Evolutionary conservation across 495 filamentous ascomycete genomes (phyloP).

Genomic region (Trichoderma reesei): DNA sequence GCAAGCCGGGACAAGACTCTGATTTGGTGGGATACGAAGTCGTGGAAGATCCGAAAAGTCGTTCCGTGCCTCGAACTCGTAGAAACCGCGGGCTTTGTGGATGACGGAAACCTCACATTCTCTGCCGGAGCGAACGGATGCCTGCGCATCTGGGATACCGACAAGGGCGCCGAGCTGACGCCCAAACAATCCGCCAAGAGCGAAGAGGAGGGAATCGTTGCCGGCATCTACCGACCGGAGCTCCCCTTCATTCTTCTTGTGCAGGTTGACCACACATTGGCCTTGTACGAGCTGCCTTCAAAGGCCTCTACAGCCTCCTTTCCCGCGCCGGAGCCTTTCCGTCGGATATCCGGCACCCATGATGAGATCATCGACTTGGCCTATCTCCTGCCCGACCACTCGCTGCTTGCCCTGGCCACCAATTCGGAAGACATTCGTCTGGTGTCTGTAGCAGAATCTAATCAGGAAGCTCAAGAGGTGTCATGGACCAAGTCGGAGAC

Average conservation of each 20-base stretch:
- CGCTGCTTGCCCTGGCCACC: slow-evolving; percentile 79
- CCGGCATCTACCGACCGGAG: slow-evolving; percentile 52
- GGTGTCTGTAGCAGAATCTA: slow-evolving; percentile 46
- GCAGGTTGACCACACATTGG: slow-evolving; percentile 80
- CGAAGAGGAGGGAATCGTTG: slow-evolving; percentile 69
- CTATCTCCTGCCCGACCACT: slow-evolving; percentile 69
- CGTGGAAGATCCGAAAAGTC: slow-evolving; percentile 74
- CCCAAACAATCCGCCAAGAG: slow-evolving; percentile 52
- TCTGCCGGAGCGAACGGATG: slow-evolving; percentile 80
- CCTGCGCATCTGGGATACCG: slow-evolving; percentile 72
- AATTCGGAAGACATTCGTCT: slow-evolving; percentile 91
- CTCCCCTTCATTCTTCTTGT: slow-evolving; percentile 66
- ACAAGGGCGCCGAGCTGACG: slow-evolving; percentile 68
- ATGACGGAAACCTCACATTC: slow-evolving; percentile 57
- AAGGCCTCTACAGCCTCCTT: slow-evolving; percentile 19
- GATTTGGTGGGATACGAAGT: slow-evolving; percentile 77
- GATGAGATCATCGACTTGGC: slow-evolving; percentile 93
- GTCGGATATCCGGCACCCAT: slow-evolving; percentile 87
- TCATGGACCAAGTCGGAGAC: slow-evolving; percentile 22
- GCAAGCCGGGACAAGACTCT: slow-evolving; percentile 91
- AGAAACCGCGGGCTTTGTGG: slow-evolving; percentile 73
- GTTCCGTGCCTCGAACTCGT: slow-evolving; percentile 78
- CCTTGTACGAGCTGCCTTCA: slow-evolving; percentile 51
- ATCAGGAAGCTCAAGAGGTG: slow-evolving; percentile 18
- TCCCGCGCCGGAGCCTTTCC: slow-evolving; percentile 35